A percentile compares a stretch with the other conserved stretches of the same genome.
phyloP scores from a whole-genome alignment of 148 eudicot species.

The Camellia japonica region DNA sequence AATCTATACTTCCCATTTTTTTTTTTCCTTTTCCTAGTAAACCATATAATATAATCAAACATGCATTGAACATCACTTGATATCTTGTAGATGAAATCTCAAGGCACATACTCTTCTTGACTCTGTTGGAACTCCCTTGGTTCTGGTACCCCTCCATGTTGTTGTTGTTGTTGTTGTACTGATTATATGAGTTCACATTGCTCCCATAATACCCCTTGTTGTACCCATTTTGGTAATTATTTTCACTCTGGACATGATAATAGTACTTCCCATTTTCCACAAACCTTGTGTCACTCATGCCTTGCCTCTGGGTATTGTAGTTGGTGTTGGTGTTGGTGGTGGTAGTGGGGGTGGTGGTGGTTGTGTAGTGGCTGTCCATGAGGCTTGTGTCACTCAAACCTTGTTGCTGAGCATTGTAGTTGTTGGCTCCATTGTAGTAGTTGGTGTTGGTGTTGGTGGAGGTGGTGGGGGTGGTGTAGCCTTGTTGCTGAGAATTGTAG shows the following conservation, averaged over 20 bases:
- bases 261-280: constrained; percentile 71
- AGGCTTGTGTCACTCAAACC: not conserved
- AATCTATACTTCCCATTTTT: not conserved
- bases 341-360: not conserved
- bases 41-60: not conserved
- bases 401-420: not conserved
- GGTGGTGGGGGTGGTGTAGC: not conserved
- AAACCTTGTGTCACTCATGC: constrained; percentile 90
- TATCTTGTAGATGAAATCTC: constrained; percentile 10
- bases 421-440: not conserved
- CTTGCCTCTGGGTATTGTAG: constrained; percentile 44
- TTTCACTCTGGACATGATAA: constrained; percentile 42
- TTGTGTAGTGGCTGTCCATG: not conserved
- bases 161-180: constrained; percentile 32
- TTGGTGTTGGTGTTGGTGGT: constrained; percentile 1
- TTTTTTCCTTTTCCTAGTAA: not conserved
- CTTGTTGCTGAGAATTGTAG: not conserved
- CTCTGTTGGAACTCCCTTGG: constrained; percentile 37
- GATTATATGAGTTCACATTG: constrained; percentile 23
- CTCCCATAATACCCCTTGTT: constrained; percentile 37
- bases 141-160: constrained; percentile 40
- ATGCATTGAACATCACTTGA: not conserved
- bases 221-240: constrained; percentile 17
- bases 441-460: not conserved
- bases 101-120: constrained; percentile 36